phyloP scores from a whole-genome alignment of 2,329 filamentous ascomycete genomes.

The Graphium sp. region DNA sequence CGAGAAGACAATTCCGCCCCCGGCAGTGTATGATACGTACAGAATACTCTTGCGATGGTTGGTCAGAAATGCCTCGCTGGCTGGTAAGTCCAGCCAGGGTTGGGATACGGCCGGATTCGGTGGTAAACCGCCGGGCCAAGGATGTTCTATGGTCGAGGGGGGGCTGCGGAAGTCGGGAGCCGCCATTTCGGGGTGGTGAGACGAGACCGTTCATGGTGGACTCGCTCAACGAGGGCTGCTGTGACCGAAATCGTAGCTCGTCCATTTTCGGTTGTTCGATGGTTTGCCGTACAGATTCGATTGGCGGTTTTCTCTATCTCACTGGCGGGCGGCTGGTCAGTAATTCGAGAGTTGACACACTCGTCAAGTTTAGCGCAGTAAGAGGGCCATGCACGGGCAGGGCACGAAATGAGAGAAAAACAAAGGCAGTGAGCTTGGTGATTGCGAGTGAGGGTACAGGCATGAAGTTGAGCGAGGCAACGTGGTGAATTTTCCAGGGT shows the following conservation, averaged over 20 bases:
- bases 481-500: neutral
- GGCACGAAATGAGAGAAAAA: neutral
- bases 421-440: neutral
- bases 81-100: slow-evolving; percentile 49
- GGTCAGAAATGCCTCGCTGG: slow-evolving; percentile 28
- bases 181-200: slow-evolving; percentile 57
- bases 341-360: too few relatives aligned
- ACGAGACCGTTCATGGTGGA: slow-evolving; percentile 57
- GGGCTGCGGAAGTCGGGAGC: slow-evolving; percentile 40
- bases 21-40: slow-evolving; percentile 12
- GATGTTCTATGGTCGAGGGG: slow-evolving; percentile 56
- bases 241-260: slow-evolving; percentile 63
- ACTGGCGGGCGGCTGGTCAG: neutral
- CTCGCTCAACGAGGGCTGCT: too few relatives aligned
- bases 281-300: neutral
- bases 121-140: slow-evolving; percentile 84
- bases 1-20: neutral
- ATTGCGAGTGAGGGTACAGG: neutral
- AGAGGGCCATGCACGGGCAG: neutral
- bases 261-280: slow-evolving; percentile 48
- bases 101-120: slow-evolving; percentile 71
- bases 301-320: neutral
- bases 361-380: neutral
- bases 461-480: neutral
- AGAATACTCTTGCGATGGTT: slow-evolving; percentile 29